Percentiles rank a stretch among this genome's conserved stretches.
These are phyloP conservation scores for Colletotrichum chrysophilum DNA, from an alignment of 2,329 filamentous ascomycete species.

Conservation along the genomic window DNA sequence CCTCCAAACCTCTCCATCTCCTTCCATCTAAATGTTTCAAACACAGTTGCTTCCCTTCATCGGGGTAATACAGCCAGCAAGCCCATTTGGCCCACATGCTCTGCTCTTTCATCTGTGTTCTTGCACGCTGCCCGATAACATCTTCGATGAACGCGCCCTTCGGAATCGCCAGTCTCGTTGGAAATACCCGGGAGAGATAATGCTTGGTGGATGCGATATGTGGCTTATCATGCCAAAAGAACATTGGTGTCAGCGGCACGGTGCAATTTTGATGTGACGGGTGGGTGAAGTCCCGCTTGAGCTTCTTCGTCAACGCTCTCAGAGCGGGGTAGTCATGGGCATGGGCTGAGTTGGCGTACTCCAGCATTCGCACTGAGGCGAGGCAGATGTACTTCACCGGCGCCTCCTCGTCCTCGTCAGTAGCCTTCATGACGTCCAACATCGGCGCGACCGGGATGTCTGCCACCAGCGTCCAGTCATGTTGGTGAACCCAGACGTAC, in stretches of 20 bases:
- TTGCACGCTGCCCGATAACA: slow-evolving; percentile 57
- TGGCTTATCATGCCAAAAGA: slow-evolving; percentile 66
- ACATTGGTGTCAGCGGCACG: slow-evolving; percentile 58
- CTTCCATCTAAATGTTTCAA: slow-evolving; percentile 57
- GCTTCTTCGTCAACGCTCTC: slow-evolving; percentile 41
- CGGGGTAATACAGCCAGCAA: slow-evolving; percentile 60
- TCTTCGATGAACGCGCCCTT: slow-evolving; percentile 63
- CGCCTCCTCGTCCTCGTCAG: slow-evolving; percentile 27
- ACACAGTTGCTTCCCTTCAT: slow-evolving; percentile 48
- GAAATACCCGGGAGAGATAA: slow-evolving; percentile 56
- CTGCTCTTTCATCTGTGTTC: slow-evolving; percentile 59
- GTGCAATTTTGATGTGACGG: neutral
- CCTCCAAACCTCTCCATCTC: slow-evolving; percentile 51
- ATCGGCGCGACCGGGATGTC: slow-evolving; percentile 49
- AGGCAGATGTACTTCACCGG: slow-evolving; percentile 60
- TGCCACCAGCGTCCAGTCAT: slow-evolving; percentile 57
- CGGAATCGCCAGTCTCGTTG: slow-evolving; percentile 52
- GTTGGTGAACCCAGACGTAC: slow-evolving; percentile 63
- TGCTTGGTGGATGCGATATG: slow-evolving; percentile 55
- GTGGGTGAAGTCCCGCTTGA: slow-evolving; percentile 44
- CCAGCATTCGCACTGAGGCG: slow-evolving; percentile 55
- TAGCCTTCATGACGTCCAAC: slow-evolving; percentile 50
- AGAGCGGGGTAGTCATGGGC: slow-evolving; percentile 48
- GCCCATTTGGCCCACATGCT: slow-evolving; percentile 58
- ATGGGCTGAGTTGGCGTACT: slow-evolving; percentile 53